Conservation (phyloP, 441 rosid genomes). For the Populus tomentosa region DNA sequence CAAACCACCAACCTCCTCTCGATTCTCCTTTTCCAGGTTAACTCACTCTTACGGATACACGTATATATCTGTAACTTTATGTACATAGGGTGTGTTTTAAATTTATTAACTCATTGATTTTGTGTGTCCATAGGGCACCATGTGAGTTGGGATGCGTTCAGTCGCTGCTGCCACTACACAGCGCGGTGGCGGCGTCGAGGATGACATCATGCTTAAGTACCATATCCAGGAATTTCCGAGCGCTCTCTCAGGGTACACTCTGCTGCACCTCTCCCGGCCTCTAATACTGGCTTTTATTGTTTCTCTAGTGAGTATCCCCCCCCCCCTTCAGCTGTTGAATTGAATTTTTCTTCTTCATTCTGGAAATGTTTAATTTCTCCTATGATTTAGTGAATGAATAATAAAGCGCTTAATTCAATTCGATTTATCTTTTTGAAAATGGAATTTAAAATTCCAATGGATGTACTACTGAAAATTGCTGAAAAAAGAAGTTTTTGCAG, state of each 20-base stretch:
- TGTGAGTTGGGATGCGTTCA: slow-evolving; percentile 72
- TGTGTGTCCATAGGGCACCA: slow-evolving; percentile 35
- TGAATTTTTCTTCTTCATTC: too few relatives aligned
- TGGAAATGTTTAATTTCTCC: too few relatives aligned
- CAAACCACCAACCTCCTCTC: slow-evolving; percentile 18
- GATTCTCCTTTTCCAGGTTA: slow-evolving; percentile 66
- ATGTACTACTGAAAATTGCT: too few relatives aligned
- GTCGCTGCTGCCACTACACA: too few relatives aligned
- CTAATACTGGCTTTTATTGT: slow-evolving; percentile 45
- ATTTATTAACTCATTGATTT: background rate
- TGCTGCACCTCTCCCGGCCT: slow-evolving; percentile 97
- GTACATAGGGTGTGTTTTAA: background rate
- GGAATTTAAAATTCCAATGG: too few relatives aligned
- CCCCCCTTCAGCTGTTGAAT: slow-evolving; percentile 7
- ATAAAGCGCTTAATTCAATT: too few relatives aligned
- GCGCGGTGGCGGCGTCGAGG: slow-evolving; percentile 74
- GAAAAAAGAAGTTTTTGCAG: too few relatives aligned
- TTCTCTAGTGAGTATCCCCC: slow-evolving; percentile 38
- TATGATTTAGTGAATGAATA: too few relatives aligned
- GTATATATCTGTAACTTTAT: background rate
- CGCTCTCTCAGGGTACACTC: slow-evolving; percentile 95
- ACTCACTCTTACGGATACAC: too few relatives aligned
- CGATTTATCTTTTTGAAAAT: too few relatives aligned
- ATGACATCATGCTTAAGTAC: slow-evolving; percentile 85
- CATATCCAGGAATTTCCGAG: slow-evolving; percentile 71